Percentiles rank a stretch among this genome's conserved stretches.
phyloP scores from a whole-genome alignment of 495 filamentous ascomycete species.

The Rhypophila decipiens region DNA sequence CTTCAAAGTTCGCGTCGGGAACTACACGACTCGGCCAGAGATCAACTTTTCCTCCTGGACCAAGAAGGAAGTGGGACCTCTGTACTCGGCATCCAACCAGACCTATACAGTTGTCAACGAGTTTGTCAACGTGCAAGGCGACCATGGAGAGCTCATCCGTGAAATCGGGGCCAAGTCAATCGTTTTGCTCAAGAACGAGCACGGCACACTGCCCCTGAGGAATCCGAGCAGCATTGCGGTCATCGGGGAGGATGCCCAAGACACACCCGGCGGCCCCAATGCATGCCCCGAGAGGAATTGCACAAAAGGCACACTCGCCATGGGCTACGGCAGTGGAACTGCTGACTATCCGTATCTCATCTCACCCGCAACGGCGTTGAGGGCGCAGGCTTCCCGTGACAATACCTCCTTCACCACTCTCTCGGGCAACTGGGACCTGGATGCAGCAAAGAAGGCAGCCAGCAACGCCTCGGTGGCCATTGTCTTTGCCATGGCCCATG shows the following conservation, averaged over 20 bases:
- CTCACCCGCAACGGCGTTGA: constrained; percentile 50
- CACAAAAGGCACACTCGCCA: constrained; percentile 49
- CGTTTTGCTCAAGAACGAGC: constrained; percentile 58
- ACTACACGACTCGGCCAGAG: constrained; percentile 46
- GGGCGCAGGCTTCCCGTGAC: constrained; percentile 26
- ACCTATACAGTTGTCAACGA: constrained; percentile 63
- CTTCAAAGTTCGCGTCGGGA: constrained; percentile 75
- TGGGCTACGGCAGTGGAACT: constrained; percentile 54
- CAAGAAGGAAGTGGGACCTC: constrained; percentile 62
- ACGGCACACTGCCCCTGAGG: constrained; percentile 47
- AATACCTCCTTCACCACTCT: constrained; percentile 23
- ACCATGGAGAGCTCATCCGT: constrained; percentile 45
- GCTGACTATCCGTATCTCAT: constrained; percentile 64
- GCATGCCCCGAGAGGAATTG: constrained; percentile 40
- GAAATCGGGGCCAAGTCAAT: constrained; percentile 51
- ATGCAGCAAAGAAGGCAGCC: constrained; percentile 29
- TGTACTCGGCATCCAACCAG: constrained; percentile 51
- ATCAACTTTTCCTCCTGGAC: constrained; percentile 90
- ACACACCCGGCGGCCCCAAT: constrained; percentile 39
- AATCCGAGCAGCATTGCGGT: constrained; percentile 49
- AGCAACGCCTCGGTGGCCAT: constrained; percentile 37
- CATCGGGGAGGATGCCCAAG: constrained; percentile 58
- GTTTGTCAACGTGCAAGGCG: constrained; percentile 45
- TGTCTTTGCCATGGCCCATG: constrained; percentile 51
- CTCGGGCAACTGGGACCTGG: constrained; percentile 29